phyloP scores from a whole-genome alignment of 208 protist genomes.

The Zelonia costaricensis region DNA sequence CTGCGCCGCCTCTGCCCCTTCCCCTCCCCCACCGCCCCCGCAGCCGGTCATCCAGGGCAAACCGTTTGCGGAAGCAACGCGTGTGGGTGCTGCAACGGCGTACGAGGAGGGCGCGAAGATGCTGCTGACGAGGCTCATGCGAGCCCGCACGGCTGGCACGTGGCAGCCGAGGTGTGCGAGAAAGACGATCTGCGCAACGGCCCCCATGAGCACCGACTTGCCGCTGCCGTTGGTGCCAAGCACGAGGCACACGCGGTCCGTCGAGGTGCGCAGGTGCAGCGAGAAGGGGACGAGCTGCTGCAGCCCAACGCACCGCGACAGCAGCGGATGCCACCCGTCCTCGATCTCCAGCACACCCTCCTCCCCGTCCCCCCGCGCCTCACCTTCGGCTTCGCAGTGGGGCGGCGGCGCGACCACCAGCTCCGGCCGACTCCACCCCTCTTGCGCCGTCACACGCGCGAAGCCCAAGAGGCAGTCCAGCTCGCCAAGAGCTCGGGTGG shows the following conservation, averaged over 20 bases:
- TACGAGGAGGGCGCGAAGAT: conserved; percentile 42
- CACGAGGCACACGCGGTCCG: conserved; percentile 65
- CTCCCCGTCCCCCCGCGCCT: background rate
- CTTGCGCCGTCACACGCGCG: conserved; percentile 58
- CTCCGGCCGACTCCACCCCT: conserved; percentile 61
- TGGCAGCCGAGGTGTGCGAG: conserved; percentile 93
- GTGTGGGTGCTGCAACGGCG: background rate
- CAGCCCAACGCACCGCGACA: conserved; percentile 36
- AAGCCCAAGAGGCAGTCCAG: conserved; percentile 83
- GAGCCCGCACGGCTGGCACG: conserved; percentile 79
- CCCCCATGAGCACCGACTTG: conserved; percentile 92
- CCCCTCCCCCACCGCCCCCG: no score
- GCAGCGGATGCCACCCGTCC: conserved; percentile 73
- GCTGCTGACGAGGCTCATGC: conserved; percentile 54
- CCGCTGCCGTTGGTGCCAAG: conserved; percentile 90
- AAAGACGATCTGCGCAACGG: conserved; percentile 92
- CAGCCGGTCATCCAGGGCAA: no score
- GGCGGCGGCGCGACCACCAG: conserved; percentile 5
- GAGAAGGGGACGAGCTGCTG: conserved; percentile 61
- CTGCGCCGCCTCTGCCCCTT: conserved; percentile 1
- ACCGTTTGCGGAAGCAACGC: background rate
- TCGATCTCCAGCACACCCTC: conserved; percentile 55
- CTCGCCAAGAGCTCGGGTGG: conserved; percentile 50
- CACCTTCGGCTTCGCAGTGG: background rate
- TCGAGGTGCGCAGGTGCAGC: conserved; percentile 23